A percentile compares a stretch with the other conserved stretches of the same genome.
These are phyloP conservation scores for Nitzschia palea DNA, from an alignment of 108 stramenopile species.

Conservation along the genomic window DNA sequence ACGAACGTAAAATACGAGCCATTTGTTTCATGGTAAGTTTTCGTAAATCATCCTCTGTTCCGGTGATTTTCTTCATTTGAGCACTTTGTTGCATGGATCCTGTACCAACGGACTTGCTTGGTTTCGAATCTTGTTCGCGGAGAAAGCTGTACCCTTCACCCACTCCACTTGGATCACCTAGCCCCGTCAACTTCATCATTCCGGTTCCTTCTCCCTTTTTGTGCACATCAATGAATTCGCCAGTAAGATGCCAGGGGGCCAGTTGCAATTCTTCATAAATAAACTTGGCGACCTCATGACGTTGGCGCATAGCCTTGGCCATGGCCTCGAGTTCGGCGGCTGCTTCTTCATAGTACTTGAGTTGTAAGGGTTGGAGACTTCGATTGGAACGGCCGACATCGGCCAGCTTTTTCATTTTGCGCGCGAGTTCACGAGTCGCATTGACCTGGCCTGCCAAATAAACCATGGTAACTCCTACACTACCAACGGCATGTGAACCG, in stretches of 20 bases:
- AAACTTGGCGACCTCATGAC: slow-evolving; percentile 85
- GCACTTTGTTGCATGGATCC: slow-evolving; percentile 53
- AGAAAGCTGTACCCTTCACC: slow-evolving; percentile 80
- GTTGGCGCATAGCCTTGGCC: slow-evolving; percentile 62
- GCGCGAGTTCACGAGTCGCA: slow-evolving; percentile 49
- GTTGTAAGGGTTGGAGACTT: slow-evolving; percentile 38
- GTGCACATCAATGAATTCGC: slow-evolving; percentile 89
- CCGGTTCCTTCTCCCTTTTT: slow-evolving; percentile 79
- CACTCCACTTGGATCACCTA: slow-evolving; percentile 84
- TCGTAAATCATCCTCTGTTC: slow-evolving; percentile 85
- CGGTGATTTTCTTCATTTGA: slow-evolving; percentile 87
- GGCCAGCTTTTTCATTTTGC: slow-evolving; percentile 65
- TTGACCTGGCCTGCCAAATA: slow-evolving; percentile 76
- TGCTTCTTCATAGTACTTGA: slow-evolving; percentile 63
- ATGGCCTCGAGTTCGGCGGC: slow-evolving; percentile 51
- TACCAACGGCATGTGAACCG: slow-evolving; percentile 56
- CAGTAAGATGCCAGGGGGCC: slow-evolving; percentile 81
- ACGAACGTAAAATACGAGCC: slow-evolving; percentile 73
- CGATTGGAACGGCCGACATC: slow-evolving; percentile 55
- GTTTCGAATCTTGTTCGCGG: slow-evolving; percentile 67
- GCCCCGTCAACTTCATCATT: slow-evolving; percentile 87
- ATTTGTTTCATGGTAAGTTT: slow-evolving; percentile 93
- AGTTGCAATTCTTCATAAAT: slow-evolving; percentile 86
- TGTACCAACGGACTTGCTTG: slow-evolving; percentile 51
- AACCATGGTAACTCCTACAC: slow-evolving; percentile 70